Percentiles rank a stretch among this genome's conserved stretches.
Evolutionary conservation across 163 green algal genomes (phyloP).

Genomic region (Trebouxia gelatinosa): DNA sequence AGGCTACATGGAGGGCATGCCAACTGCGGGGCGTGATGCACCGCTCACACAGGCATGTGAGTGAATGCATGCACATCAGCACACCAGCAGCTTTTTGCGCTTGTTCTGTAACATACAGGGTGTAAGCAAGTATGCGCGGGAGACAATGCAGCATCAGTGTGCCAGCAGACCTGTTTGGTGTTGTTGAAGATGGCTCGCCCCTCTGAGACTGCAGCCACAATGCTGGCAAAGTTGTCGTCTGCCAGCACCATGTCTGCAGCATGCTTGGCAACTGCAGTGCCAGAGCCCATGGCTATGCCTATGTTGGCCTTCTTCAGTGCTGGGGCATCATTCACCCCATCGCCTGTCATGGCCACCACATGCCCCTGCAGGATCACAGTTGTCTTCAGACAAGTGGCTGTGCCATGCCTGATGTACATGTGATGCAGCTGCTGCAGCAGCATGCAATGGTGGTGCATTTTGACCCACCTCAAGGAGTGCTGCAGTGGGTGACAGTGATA

Average conservation of each 20-base stretch:
- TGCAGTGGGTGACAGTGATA: too few species aligned
- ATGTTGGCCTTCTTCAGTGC: conserved; percentile 89
- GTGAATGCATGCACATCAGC: too few species aligned
- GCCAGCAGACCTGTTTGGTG: conserved; percentile 69
- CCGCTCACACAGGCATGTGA: too few species aligned
- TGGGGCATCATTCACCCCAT: conserved; percentile 94
- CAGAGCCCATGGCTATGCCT: conserved; percentile 91
- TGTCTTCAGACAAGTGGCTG: not conserved
- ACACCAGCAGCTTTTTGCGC: too few species aligned
- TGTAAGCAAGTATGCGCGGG: too few species aligned
- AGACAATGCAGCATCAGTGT: too few species aligned
- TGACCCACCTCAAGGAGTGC: too few species aligned
- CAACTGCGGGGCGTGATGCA: too few species aligned
- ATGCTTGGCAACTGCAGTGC: conserved; percentile 89
- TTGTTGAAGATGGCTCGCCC: conserved; percentile 95
- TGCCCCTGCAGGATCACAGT: conserved; percentile 50
- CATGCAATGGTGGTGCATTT: too few species aligned
- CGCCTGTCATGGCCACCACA: conserved; percentile 93
- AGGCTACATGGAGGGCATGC: too few species aligned
- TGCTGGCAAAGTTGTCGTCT: conserved; percentile 94
- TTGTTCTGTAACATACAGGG: too few species aligned
- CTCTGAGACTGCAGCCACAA: conserved; percentile 87
- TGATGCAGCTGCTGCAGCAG: not conserved
- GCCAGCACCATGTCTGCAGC: conserved; percentile 80
- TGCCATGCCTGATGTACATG: not conserved